phyloP scores from a whole-genome alignment of 2,329 filamentous ascomycete species.

The Hypoxylon rubiginosum region DNA sequence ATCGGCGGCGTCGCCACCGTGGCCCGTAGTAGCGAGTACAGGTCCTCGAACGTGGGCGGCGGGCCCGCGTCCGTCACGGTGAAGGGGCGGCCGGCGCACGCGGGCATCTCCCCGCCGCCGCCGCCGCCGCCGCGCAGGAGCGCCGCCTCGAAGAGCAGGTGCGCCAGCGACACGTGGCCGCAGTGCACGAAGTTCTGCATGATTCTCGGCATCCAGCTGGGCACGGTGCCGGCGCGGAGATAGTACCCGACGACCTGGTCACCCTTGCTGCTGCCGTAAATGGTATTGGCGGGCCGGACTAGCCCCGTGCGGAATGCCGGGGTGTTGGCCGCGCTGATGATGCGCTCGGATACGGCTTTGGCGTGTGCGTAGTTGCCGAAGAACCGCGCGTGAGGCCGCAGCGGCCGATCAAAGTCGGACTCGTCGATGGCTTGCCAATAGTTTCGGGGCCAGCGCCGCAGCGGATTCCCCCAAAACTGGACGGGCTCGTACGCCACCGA shows the following conservation, averaged over 20 bases:
- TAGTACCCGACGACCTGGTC: conserved; percentile 59
- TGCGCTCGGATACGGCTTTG: conserved; percentile 61
- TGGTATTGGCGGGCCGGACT: conserved; percentile 66
- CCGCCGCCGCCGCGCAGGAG: too few species aligned
- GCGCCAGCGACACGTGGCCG: conserved; percentile 67
- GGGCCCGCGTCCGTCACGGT: conserved; percentile 65
- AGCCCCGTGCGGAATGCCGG: conserved; percentile 64
- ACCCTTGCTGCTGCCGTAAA: conserved; percentile 63
- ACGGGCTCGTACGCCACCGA: conserved; percentile 58
- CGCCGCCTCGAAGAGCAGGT: conserved; percentile 66
- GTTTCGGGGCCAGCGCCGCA: conserved; percentile 54
- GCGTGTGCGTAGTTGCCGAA: conserved; percentile 62
- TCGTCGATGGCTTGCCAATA: conserved; percentile 60
- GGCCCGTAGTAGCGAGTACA: conserved; percentile 54
- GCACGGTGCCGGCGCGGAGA: conserved; percentile 54
- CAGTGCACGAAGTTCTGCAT: conserved; percentile 65
- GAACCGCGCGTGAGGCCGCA: conserved; percentile 57
- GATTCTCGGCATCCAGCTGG: conserved; percentile 60
- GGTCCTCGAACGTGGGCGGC: conserved; percentile 57
- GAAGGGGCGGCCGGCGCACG: conserved; percentile 62
- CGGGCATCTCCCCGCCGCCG: conserved; percentile 45
- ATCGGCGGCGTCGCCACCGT: conserved; percentile 51
- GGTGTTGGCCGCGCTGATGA: conserved; percentile 54
- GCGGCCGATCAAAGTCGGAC: conserved; percentile 54
- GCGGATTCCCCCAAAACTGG: conserved; percentile 55